A percentile compares a stretch with the other conserved stretches of the same genome.
Evolutionary conservation across 306 rosid species (phyloP).

Genomic region (Cicer bijugum): DNA sequence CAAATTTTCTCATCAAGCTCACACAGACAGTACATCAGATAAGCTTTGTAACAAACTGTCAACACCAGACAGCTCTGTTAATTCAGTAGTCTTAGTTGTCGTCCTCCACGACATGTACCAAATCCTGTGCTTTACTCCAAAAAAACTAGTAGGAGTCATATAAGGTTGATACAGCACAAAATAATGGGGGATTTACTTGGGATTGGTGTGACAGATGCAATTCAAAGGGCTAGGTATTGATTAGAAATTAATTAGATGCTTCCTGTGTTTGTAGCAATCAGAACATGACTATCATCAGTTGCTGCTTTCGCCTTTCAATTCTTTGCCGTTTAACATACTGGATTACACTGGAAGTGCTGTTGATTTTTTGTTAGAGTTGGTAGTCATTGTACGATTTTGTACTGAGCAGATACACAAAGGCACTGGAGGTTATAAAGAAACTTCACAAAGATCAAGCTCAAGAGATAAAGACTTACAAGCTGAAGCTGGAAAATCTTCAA

Average conservation of each 20-base stretch:
- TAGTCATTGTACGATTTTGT: constrained; percentile 12
- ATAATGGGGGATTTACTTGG: background rate
- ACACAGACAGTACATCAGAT: background rate
- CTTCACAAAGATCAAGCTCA: constrained; percentile 93
- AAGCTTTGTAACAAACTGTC: background rate
- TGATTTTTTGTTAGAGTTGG: constrained; percentile 31
- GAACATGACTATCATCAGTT: constrained; percentile 6
- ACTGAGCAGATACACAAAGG: constrained; percentile 81
- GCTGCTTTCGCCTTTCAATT: constrained; percentile 4
- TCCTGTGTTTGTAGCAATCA: constrained; percentile 27
- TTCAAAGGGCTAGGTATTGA: constrained; percentile 13
- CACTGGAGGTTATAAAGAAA: constrained; percentile 90
- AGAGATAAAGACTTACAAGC: constrained; percentile 85
- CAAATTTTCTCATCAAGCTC: background rate
- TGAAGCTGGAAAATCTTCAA: constrained; percentile 87
- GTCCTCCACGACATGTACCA: background rate
- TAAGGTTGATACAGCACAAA: constrained; percentile 1
- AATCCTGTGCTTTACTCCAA: background rate
- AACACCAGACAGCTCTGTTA: background rate
- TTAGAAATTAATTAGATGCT: constrained; percentile 18
- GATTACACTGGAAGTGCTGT: constrained; percentile 19
- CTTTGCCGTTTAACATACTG: constrained; percentile 6
- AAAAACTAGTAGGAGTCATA: constrained; percentile 22
- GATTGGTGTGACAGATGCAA: background rate
- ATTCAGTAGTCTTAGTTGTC: background rate